These are phyloP conservation scores for Botrytis hyacinthi DNA, from an alignment of 2,329 filamentous ascomycete genomes.

Conservation along the genomic window DNA sequence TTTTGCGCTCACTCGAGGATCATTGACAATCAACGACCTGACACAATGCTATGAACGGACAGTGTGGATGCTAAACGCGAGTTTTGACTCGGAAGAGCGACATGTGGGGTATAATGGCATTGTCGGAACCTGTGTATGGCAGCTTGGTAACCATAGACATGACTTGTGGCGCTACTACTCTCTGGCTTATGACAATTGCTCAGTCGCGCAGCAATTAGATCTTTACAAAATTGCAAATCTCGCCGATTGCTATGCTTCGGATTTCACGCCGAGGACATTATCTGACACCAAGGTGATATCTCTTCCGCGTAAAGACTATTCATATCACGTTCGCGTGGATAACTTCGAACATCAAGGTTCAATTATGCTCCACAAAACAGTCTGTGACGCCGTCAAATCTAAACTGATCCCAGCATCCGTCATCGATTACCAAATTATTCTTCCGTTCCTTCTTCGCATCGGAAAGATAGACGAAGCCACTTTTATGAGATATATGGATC, in stretches of 20 bases:
- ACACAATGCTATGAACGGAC: background rate
- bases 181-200: background rate
- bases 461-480: background rate
- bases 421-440: background rate
- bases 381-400: background rate
- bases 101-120: too few relatives aligned
- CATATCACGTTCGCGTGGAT: background rate
- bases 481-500: background rate
- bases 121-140: background rate
- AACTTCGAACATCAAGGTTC: background rate
- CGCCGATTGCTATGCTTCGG: background rate
- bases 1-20: background rate
- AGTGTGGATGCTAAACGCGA: background rate
- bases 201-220: background rate
- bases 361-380: background rate
- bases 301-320: background rate
- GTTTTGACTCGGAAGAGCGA: background rate
- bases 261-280: background rate
- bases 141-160: background rate
- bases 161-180: background rate
- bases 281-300: background rate
- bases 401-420: background rate
- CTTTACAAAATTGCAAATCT: background rate
- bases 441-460: slow-evolving; percentile 1
- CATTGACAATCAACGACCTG: background rate